Evolutionary conservation across 1,284 basidiomycete species (phyloP).

Genomic region (Trichosporon sp.): DNA sequence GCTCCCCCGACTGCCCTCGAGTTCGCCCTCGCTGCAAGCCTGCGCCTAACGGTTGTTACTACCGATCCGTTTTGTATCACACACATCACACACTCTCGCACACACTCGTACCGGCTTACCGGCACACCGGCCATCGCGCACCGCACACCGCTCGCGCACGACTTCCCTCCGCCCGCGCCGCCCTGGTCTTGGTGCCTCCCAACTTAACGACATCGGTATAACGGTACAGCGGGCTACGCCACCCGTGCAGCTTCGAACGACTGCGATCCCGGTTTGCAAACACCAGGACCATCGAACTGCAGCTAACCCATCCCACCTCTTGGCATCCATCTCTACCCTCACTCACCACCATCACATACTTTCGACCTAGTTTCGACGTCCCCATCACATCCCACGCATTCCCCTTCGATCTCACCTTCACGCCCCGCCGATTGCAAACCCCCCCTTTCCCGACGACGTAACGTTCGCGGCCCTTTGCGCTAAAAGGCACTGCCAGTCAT

Average conservation of each 20-base stretch:
- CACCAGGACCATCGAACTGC: not conserved
- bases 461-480: constrained; percentile 2
- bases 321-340: not conserved
- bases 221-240: constrained; percentile 6
- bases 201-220: constrained; percentile 7
- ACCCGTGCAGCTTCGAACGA: constrained; percentile 16
- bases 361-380: constrained; percentile 4
- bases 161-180: not conserved
- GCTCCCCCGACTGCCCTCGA: not conserved
- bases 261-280: constrained; percentile 17
- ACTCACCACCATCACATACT: constrained; percentile 5
- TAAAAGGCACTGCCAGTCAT: constrained; percentile 7
- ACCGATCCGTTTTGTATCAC: not conserved
- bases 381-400: constrained; percentile 10
- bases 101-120: not conserved
- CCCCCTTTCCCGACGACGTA: not conserved
- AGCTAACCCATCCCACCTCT: not conserved
- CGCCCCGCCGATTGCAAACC: not conserved
- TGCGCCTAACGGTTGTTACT: not conserved
- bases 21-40: not conserved
- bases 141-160: constrained; percentile 1
- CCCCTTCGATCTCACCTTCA: not conserved
- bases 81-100: not conserved
- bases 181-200: constrained; percentile 1
- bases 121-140: not conserved